These are phyloP conservation scores for Guillardia theta DNA, from an alignment of 78 protist genomes.

Conservation along the genomic window DNA sequence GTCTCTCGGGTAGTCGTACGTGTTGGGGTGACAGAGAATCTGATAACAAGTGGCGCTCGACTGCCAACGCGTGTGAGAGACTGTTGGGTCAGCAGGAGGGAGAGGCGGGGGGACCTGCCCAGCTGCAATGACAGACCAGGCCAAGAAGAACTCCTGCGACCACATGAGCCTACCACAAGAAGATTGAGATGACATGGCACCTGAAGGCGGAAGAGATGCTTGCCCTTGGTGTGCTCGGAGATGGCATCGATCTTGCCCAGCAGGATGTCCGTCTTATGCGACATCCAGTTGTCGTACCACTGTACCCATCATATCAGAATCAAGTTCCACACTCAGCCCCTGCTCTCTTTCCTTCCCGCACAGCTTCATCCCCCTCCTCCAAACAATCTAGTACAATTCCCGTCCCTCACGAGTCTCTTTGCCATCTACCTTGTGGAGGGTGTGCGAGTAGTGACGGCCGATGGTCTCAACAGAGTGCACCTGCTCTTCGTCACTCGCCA, in stretches of 20 bases:
- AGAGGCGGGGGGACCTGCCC: slow-evolving; percentile 53
- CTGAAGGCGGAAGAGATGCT: background rate
- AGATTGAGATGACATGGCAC: background rate
- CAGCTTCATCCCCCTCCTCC: too few species aligned
- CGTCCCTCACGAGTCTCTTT: too few species aligned
- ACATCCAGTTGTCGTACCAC: slow-evolving; percentile 46
- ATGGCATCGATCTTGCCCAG: background rate
- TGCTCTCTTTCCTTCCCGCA: too few species aligned
- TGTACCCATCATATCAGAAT: too few species aligned
- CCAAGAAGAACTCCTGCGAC: slow-evolving; percentile 55
- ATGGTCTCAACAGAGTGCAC: slow-evolving; percentile 59
- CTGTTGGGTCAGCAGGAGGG: too few species aligned
- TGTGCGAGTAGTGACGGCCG: slow-evolving; percentile 61
- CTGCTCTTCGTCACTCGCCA: too few species aligned
- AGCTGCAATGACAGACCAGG: slow-evolving; percentile 56
- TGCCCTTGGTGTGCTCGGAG: background rate
- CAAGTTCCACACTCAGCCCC: too few species aligned
- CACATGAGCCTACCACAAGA: background rate
- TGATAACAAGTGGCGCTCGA: slow-evolving; percentile 66
- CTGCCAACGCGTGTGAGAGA: too few species aligned
- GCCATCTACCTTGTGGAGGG: slow-evolving; percentile 38
- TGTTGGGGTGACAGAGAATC: slow-evolving; percentile 55
- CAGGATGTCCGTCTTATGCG: background rate
- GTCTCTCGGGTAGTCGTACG: slow-evolving; percentile 47
- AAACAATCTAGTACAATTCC: too few species aligned